phyloP scores from a whole-genome alignment of 257 asterid genomes.

The Echium plantagineum region DNA sequence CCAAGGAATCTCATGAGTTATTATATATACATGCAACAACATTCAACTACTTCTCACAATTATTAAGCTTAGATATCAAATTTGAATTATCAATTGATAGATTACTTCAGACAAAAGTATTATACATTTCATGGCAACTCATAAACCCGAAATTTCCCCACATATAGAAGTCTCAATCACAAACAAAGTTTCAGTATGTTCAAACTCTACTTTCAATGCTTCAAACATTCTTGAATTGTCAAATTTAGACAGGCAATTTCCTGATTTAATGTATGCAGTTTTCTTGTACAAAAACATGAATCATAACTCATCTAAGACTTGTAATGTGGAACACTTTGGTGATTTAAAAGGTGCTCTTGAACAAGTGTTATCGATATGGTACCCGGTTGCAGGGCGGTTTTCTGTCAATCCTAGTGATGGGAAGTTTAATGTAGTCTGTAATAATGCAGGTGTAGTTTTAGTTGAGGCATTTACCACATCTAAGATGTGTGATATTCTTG shows the following conservation, averaged over 20 bases:
- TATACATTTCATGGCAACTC: slow-evolving; percentile 1
- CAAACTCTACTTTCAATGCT: slow-evolving; percentile 7
- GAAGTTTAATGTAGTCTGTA: slow-evolving; percentile 15
- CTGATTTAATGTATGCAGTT: slow-evolving; percentile 19
- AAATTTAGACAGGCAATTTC: slow-evolving; percentile 22
- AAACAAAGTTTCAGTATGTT: slow-evolving; percentile 14
- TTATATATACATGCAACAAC: too few species aligned
- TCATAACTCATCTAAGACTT: slow-evolving; percentile 6
- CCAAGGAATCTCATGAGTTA: too few species aligned
- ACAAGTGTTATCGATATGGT: slow-evolving; percentile 14
- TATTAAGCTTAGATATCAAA: not conserved
- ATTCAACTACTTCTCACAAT: too few species aligned
- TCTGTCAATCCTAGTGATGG: slow-evolving; percentile 10
- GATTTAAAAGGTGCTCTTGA: slow-evolving; percentile 15
- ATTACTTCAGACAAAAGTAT: too few species aligned
- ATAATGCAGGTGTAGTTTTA: slow-evolving; percentile 19
- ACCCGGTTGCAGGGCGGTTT: slow-evolving; percentile 22
- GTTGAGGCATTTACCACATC: slow-evolving; percentile 15
- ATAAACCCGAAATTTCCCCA: not conserved
- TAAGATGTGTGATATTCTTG: slow-evolving; percentile 18
- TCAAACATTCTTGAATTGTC: slow-evolving; percentile 13
- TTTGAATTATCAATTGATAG: not conserved
- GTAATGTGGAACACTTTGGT: slow-evolving; percentile 8
- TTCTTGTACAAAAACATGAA: slow-evolving; percentile 1
- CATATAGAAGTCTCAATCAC: slow-evolving; percentile 11